phyloP scores from a whole-genome alignment of 2,329 filamentous ascomycete genomes.

The Exophiala alcalophila region DNA sequence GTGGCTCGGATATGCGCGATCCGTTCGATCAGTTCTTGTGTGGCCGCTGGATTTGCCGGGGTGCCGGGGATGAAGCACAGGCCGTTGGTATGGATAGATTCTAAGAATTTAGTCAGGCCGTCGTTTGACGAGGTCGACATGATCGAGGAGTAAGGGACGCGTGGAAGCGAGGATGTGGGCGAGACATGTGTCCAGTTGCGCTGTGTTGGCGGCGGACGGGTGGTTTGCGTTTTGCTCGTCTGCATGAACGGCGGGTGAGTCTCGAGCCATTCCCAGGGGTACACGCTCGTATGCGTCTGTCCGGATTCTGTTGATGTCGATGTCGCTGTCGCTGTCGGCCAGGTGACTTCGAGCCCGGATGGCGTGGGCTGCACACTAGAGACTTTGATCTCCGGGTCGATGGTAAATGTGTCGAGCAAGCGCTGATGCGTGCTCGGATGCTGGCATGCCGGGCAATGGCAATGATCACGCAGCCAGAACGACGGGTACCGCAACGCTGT shows the following conservation, averaged over 20 bases:
- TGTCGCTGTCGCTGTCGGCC: slow-evolving; percentile 12
- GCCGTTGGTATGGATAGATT: slow-evolving; percentile 25
- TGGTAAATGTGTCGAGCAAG: slow-evolving; percentile 64
- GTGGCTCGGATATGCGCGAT: slow-evolving; percentile 87
- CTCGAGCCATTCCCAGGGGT: slow-evolving; percentile 61
- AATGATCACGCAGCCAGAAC: slow-evolving; percentile 61
- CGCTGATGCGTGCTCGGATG: slow-evolving; percentile 69
- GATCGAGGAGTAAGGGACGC: slow-evolving; percentile 59
- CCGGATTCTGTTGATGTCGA: slow-evolving; percentile 43
- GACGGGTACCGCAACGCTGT: slow-evolving; percentile 28
- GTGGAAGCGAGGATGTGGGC: slow-evolving; percentile 16
- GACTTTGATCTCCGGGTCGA: slow-evolving; percentile 38
- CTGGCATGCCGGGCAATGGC: slow-evolving; percentile 64
- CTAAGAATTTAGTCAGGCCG: slow-evolving; percentile 23
- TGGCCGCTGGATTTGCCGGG: slow-evolving; percentile 57
- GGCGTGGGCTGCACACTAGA: slow-evolving; percentile 6
- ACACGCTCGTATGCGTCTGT: slow-evolving; percentile 62
- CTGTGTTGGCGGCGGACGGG: background rate
- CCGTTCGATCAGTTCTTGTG: slow-evolving; percentile 69
- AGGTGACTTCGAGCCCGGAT: slow-evolving; percentile 22
- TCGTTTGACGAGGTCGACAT: slow-evolving; percentile 48
- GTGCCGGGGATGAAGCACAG: slow-evolving; percentile 27
- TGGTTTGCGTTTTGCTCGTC: slow-evolving; percentile 19
- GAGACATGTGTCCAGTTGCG: slow-evolving; percentile 22
- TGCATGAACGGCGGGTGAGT: slow-evolving; percentile 42